Evolutionary conservation across 208 protist genomes (phyloP).

Genomic region (Crithidia mellificae): DNA sequence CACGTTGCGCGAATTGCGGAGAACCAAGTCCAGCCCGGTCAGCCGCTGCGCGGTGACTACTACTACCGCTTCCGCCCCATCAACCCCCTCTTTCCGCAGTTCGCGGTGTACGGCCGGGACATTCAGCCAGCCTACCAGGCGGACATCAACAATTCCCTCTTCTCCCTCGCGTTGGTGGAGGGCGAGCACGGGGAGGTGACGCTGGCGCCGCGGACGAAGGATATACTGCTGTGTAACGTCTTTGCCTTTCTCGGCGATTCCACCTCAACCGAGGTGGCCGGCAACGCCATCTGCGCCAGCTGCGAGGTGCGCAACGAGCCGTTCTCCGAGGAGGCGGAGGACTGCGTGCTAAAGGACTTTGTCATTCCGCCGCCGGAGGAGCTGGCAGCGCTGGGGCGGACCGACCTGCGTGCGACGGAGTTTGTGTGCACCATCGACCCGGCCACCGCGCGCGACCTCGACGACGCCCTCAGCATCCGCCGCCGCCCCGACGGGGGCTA

Average conservation of each 20-base stretch:
- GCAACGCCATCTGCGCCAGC: constrained; percentile 50
- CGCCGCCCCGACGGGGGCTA: constrained; percentile 37
- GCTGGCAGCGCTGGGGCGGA: constrained; percentile 48
- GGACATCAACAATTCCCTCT: constrained; percentile 42
- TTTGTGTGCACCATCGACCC: constrained; percentile 91
- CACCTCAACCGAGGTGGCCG: constrained; percentile 46
- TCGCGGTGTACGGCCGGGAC: constrained; percentile 60
- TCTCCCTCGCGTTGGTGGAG: constrained; percentile 44
- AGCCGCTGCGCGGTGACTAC: constrained; percentile 39
- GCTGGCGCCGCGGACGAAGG: constrained; percentile 11
- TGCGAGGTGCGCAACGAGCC: constrained; percentile 39
- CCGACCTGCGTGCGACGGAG: constrained; percentile 72
- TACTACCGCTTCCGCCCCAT: constrained; percentile 72
- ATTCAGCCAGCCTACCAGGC: constrained; percentile 47
- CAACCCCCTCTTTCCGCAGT: constrained; percentile 60
- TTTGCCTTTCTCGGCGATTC: constrained; percentile 40
- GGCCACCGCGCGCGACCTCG: constrained; percentile 82
- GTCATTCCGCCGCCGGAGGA: constrained; percentile 46
- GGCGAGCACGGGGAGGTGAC: constrained; percentile 14
- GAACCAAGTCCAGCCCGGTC: constrained; percentile 34
- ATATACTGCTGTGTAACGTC: constrained; percentile 38
- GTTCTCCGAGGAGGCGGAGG: constrained; percentile 77
- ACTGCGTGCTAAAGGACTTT: constrained; percentile 52
- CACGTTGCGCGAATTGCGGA: constrained; percentile 50
- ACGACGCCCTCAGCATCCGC: constrained; percentile 87